Base-by-base conservation (phyloP, 352 stramenopile species). In the Phytophthora pisi region DNA sequence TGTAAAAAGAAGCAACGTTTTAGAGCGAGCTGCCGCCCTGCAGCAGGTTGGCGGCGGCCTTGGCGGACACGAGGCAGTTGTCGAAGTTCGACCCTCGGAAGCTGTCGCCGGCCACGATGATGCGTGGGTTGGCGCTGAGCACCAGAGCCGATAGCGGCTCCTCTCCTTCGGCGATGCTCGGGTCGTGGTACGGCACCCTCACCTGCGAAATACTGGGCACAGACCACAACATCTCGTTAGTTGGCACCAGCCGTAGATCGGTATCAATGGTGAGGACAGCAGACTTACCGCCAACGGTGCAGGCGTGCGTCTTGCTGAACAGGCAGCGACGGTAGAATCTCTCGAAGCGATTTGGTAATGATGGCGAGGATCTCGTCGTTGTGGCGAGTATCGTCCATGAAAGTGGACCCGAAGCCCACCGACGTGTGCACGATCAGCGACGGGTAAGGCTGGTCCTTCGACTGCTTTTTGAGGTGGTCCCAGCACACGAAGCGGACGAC, bases 401-500 rank as follows among this genome's bases (percentile, higher is more conserved):
- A 75, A 9, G 76, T 61, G 30, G 78, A 53, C 0, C 82, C 85
- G 55, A 90, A 93, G 2, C 61, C 64, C 38, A 91, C 85, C 1
- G 82, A 84, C 11, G 85, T 91, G 68, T 91, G 85, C 34, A 91
- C 82, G 7, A 93, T 63, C 49, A 93, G 59, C 26, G 81, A 53
- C 7, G 66, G 53, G 1, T 34, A 52, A 2, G 55, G 58, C 34
- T 60, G 43, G 2, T 52, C 18, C 8, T 50, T 24, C 6, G 53
- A 4, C 1, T 76, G 42, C 38, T 90, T 90, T 66, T 93, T 93
- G 10, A 87, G 58, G 40, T 88, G 84, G 64, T 93, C 85, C 83
- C 85, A 93, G 64, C 83, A 93, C 38, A 93, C 51, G 59, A 88
- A 93, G n/a, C 81, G 85, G 28, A 93, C 75, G 51, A 90, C 65